Percentiles rank a stretch among this genome's conserved stretches.
Conservation (phyloP, 768 basidiomycete species). For the Mrakia blollopis region DNA sequence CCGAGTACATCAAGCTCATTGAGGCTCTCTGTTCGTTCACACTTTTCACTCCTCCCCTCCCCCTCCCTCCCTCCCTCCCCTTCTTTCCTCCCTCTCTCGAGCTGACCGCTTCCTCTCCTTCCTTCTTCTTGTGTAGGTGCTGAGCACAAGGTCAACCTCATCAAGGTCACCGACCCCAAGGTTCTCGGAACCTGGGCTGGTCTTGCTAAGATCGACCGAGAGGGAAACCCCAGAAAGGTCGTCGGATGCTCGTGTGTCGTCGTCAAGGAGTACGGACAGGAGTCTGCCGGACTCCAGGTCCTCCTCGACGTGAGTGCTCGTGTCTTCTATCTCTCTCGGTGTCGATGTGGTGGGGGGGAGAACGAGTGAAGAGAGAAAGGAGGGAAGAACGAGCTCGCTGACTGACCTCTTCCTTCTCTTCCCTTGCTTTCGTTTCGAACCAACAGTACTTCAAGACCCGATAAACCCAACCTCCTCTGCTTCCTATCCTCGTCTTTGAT, state of each 20-base stretch:
- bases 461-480: constrained; percentile 17
- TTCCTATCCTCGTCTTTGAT: background rate
- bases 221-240: constrained; percentile 96
- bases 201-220: constrained; percentile 98
- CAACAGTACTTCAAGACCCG: constrained; percentile 32
- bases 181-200: constrained; percentile 97
- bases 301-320: constrained; percentile 40
- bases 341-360: no score
- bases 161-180: constrained; percentile 94
- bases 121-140: background rate
- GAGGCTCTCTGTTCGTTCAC: constrained; percentile 82
- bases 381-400: no score
- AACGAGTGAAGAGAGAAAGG: no score
- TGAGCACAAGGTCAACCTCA: constrained; percentile 91
- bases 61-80: background rate
- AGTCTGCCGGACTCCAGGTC: constrained; percentile 91
- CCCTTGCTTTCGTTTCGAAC: background rate
- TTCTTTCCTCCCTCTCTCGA: background rate
- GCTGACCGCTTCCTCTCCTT: background rate
- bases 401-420: no score
- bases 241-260: constrained; percentile 69
- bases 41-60: no score
- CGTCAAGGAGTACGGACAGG: constrained; percentile 93
- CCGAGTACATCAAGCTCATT: constrained; percentile 99
- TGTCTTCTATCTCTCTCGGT: background rate